phyloP scores from a whole-genome alignment of 2,329 filamentous ascomycete genomes.

The Sordariomycetes sp. region DNA sequence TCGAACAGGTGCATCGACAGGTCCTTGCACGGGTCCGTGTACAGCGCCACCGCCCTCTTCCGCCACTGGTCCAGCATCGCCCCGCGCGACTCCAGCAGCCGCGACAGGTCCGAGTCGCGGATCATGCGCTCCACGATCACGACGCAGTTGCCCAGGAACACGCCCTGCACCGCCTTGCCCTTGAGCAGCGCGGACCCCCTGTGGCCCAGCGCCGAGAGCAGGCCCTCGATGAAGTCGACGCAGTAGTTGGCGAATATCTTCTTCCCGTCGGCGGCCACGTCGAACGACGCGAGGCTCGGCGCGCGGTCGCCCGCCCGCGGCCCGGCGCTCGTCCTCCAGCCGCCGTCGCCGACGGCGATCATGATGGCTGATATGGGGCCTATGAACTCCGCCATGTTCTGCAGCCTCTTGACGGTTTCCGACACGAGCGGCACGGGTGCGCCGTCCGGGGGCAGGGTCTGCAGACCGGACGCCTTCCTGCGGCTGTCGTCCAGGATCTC shows the following conservation, averaged over 20 bases:
- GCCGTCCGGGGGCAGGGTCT: constrained; percentile 66
- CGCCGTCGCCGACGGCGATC: constrained; percentile 84
- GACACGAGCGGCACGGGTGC: constrained; percentile 66
- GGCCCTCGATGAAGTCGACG: constrained; percentile 73
- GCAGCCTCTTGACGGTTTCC: constrained; percentile 77
- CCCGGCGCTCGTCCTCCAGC: constrained; percentile 55
- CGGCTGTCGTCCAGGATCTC: constrained; percentile 79
- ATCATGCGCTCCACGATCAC: constrained; percentile 79
- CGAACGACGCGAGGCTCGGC: constrained; percentile 67
- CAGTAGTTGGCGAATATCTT: constrained; percentile 87
- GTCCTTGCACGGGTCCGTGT: constrained; percentile 82
- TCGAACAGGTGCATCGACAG: constrained; percentile 78
- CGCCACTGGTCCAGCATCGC: constrained; percentile 69
- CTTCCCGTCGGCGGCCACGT: constrained; percentile 79
- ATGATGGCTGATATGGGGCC: constrained; percentile 81
- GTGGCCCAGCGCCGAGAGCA: constrained; percentile 64
- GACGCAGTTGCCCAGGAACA: constrained; percentile 85
- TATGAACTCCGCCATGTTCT: constrained; percentile 79
- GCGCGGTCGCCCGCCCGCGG: constrained; percentile 34
- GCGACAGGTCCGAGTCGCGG: constrained; percentile 64
- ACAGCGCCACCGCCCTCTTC: constrained; percentile 73
- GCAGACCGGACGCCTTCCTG: constrained; percentile 53
- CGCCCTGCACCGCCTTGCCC: constrained; percentile 67
- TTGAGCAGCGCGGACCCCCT: constrained; percentile 66
- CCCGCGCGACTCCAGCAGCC: constrained; percentile 58